Conservation (phyloP, 2,329 filamentous ascomycete species). For the Ophiostoma ips region DNA sequence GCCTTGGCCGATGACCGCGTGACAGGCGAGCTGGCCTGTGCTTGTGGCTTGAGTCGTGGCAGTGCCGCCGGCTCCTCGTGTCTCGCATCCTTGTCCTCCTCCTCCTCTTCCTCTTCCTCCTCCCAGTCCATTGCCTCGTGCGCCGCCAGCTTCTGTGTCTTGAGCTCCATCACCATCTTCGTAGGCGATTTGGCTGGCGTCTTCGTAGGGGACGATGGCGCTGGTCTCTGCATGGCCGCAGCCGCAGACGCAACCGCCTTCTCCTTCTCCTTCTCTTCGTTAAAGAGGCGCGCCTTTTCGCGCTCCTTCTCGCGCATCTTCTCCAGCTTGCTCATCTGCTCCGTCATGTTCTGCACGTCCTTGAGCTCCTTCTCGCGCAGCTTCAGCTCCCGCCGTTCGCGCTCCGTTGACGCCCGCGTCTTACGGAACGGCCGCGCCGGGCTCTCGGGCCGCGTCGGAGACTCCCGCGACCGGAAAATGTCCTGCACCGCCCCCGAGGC, state of each 20-base stretch:
- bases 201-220: not conserved
- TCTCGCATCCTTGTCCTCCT: constrained; percentile 8
- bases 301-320: constrained; percentile 59
- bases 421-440: constrained; percentile 31
- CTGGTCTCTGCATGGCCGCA: constrained; percentile 27
- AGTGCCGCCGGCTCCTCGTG: constrained; percentile 8
- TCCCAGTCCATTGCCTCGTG: not conserved
- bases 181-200: constrained; percentile 17
- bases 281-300: constrained; percentile 49
- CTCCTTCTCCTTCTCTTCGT: constrained; percentile 41
- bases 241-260: constrained; percentile 25
- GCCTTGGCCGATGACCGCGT: constrained; percentile 30
- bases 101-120: constrained; percentile 6
- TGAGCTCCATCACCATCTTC: constrained; percentile 32
- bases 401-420: constrained; percentile 45
- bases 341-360: constrained; percentile 46
- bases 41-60: not conserved
- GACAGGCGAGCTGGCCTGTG: constrained; percentile 14
- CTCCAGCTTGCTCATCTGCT: constrained; percentile 48
- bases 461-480: constrained; percentile 6
- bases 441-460: constrained; percentile 24
- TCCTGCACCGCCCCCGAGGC: constrained; percentile 15
- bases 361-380: constrained; percentile 46
- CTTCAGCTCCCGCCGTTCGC: constrained; percentile 41
- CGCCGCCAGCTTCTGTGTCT: constrained; percentile 30